Evolutionary conservation across 192 early-diverging fungal genomes (phyloP), one percentile per base, ranked within the genome.

Genomic region (Spizellomyces sp.): DNA sequence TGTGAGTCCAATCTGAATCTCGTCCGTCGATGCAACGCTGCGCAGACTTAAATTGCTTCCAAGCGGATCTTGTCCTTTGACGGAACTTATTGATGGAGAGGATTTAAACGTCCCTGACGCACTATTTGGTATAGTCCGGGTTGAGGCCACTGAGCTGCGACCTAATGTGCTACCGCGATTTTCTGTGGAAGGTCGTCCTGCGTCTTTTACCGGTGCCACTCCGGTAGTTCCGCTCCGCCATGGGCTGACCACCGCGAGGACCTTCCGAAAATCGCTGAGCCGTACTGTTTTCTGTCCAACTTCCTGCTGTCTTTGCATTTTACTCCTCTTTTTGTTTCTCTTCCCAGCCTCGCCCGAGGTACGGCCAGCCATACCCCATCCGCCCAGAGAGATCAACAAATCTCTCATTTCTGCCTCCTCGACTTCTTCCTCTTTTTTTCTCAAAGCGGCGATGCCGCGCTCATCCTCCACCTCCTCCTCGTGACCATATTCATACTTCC

Each of bases 171-270:
- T 41, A 14, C 17, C 17, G 21, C 15, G 17, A 14, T 14, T 14
- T 41, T 15, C 15, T 15, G 22, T 61, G 17, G 64, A 65, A n/a
- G 41, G 59, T 47, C 64, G 64, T 6, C n/a, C 42, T 47, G 36
- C 15, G n/a, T 50, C 64, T 17, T 45, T 50, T 15, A 9, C 9
- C 14, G 42, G 42, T 17, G 5, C 36, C 9, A 27, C 12, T 36
- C 59, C 59, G 7, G 77, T 43, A 14, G 46, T 58, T 22, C 60
- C 67, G 14, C 70, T 71, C 55, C 73, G 75, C 80, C 82, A 86
- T 5, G 85, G 85, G 59, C 80, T 82, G 9, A 83, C 78, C 36
- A 67, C 73, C 5, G 64, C 45, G 56, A 83, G 83, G 10, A 87
- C 77, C 52, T 70, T 80, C 2, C 82, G 57, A 56, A 86, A 86